Evolutionary conservation across 768 basidiomycete genomes (phyloP), one percentile per base, ranked within the genome.

Genomic region (Tremella fuciformis): DNA sequence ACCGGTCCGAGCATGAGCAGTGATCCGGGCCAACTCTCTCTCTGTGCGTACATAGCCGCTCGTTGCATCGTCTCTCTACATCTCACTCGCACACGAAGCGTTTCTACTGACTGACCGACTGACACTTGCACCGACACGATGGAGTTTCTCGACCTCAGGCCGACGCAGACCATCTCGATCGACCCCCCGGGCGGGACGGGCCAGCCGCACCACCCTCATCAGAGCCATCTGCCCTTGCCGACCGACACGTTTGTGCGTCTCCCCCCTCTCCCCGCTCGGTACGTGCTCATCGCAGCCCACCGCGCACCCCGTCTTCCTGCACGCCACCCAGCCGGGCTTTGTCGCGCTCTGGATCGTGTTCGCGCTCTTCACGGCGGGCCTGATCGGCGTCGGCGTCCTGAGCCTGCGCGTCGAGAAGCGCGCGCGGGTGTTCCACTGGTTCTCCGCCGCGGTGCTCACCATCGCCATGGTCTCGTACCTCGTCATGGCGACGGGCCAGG

Each of bases 391-490:
- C 11, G 24, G 63, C 13, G 37, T 72, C 56, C 53, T 75, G 41
- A 58, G 70, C 34, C 50, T 74, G 34, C 59, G 75, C 42, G 70
- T 73, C 37, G 73, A 75, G 56, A 70, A 66, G 49, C 60, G 67
- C 41, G 60, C 71, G 22, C 46, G 75, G 26, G 50, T 70, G 29
- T 76, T 76, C 72, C 73, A 76, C 62, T 63, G 70, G 70, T 49
- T 75, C 34, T 70, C 70, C 52, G 66, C 68, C n/a, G 55, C 62
- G 22, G 69, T 76, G 39, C 62, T 76, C 49, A 71, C 62, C 51
- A 69, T 63, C 44, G 72, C 74, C 11, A 71, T 71, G 67, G 56
- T 75, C 26, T 69, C 70, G n/a, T 76, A 76, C 65, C 57, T 75
- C 29, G 70, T 69, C 59, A 75, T 74, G 73, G 68, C 75, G 19